Evolutionary conservation across 2,329 filamentous ascomycete species (phyloP), one percentile per base, ranked within the genome.

Genomic region (Calonectria crousiana): DNA sequence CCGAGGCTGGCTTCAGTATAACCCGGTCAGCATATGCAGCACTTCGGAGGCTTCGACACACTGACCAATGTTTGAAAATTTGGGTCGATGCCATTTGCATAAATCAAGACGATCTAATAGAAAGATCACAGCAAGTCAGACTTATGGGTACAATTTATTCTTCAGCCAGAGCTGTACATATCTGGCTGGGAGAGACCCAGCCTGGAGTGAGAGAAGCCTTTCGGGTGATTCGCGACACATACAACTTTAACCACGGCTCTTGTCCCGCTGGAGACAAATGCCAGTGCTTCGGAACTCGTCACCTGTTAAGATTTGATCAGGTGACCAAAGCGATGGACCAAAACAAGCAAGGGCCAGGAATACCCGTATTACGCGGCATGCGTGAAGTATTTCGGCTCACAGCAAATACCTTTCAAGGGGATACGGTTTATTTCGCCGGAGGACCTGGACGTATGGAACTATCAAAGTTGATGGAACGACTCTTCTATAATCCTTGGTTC

Each of bases 61-160:
- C 53, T 0, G 6, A 34, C 0, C 3, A 71, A 2, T 34, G 18
- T 0, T n/a, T 78, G 0, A 52, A 36, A 1, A 75, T 78, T 8
- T 79, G 78, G 77, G 71, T 79, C 11, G 78, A 79, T n/a, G 78
- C 78, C 0, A 69, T 79, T 1, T 79, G 78, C 32, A 79, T 79
- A 6, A 79, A 79, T 8, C 78, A 79, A 20, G 76, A 76, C 2
- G 68, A 79, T 6, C 58, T 77, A 0, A 64, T 73, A 26, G 77
- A 79, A 13, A 65, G 77, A 23, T 75, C 76, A 0, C 75, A 77
- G 1, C 78, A 79, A 26, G 77, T 79, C 1, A 72, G 68, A 0
- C 51, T 79, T 0, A 79, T 79, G 78, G 71, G 71, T 4, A 53
- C 70, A 10, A 79, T 79, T 2, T 79, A 79, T 6, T 75, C 76